These are phyloP conservation scores for Quercus robur DNA, from an alignment of 306 rosid genomes.

Conservation along the genomic window DNA sequence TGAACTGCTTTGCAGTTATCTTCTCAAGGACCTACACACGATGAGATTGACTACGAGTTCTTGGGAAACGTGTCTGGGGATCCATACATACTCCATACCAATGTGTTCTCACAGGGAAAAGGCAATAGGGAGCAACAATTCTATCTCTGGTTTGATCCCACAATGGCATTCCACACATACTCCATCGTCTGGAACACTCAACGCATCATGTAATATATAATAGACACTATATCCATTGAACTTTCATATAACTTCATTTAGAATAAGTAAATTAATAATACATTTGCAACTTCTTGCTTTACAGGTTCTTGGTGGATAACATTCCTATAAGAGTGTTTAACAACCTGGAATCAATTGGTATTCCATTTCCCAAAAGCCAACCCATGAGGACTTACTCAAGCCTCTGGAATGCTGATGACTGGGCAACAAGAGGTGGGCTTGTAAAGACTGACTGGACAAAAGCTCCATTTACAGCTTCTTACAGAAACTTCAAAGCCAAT, in stretches of 20 bases:
- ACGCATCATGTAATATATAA: slow-evolving; percentile 32
- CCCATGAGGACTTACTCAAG: slow-evolving; percentile 44
- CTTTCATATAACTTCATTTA: not conserved
- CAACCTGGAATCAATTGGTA: slow-evolving; percentile 31
- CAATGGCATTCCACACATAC: slow-evolving; percentile 40
- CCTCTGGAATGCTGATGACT: slow-evolving; percentile 47
- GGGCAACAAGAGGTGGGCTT: slow-evolving; percentile 51
- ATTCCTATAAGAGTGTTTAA: slow-evolving; percentile 33
- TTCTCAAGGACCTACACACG: slow-evolving; percentile 33
- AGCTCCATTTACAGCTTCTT: slow-evolving; percentile 49
- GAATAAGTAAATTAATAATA: not conserved
- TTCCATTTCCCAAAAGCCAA: slow-evolving; percentile 33
- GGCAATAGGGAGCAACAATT: slow-evolving; percentile 42
- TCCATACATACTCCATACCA: slow-evolving; percentile 44
- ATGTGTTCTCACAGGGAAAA: slow-evolving; percentile 36
- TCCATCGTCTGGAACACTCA: slow-evolving; percentile 38
- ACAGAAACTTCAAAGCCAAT: slow-evolving; percentile 35
- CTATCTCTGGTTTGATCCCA: slow-evolving; percentile 50
- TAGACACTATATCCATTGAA: not conserved
- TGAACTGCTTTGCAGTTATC: not conserved
- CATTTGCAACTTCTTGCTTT: not conserved
- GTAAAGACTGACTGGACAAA: slow-evolving; percentile 49
- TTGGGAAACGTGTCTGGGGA: slow-evolving; percentile 38
- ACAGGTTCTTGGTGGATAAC: slow-evolving; percentile 38
- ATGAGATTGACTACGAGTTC: slow-evolving; percentile 52